Base-by-base conservation (phyloP, 1,284 basidiomycete species). In the Naganishia albida region DNA sequence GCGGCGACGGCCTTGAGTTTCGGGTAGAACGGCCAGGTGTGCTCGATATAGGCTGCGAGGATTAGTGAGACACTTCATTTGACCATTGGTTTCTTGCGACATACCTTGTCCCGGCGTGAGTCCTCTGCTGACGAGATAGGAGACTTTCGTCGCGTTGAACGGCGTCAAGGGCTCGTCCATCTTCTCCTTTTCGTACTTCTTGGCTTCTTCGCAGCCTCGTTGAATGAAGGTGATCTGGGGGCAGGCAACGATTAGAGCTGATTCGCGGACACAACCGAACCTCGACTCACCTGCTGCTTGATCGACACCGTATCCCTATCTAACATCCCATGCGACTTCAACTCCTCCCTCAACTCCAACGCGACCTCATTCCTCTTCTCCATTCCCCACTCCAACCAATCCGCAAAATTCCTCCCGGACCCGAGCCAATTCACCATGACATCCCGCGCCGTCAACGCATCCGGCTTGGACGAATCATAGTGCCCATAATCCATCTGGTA, bases 281-380 rank as follows among this genome's bases (percentile, higher is more conserved):
- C 18, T 18, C 20, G n/a, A 50, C 44, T 39, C 38, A 60, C 57
- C 57, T 60, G 57, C 34, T 60, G 57, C 39, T 60, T 60, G 46
- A 60, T 26, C 34, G 57, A 60, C 3, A 60, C 39, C 12, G 16
- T 50, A n/a, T 60, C 57, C 23, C 57, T 26, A 40, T 60, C 57
- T 10, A 60, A 39, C 57, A 60, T 60, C 16, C 57, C 57, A 60
- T 60, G 57, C 34, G 34, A 38, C 46, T 60, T 60, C 23, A 60
- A 40, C 57, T 50, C 46, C 46, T 50, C 18, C 39, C 57, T 49
- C 57, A 60, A 42, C 38, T 25, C 23, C 23, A 39, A n/a, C 30
- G 57, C 57, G 15, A 60, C 38, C 23, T 60, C 57, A 50, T 60
- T 60, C 46, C 39, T 38, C 57, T 60, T 60, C 34, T 60, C 57